Evolutionary conservation across 106 monocot genomes (phyloP).

Genomic region (Dendrobium huoshanense): DNA sequence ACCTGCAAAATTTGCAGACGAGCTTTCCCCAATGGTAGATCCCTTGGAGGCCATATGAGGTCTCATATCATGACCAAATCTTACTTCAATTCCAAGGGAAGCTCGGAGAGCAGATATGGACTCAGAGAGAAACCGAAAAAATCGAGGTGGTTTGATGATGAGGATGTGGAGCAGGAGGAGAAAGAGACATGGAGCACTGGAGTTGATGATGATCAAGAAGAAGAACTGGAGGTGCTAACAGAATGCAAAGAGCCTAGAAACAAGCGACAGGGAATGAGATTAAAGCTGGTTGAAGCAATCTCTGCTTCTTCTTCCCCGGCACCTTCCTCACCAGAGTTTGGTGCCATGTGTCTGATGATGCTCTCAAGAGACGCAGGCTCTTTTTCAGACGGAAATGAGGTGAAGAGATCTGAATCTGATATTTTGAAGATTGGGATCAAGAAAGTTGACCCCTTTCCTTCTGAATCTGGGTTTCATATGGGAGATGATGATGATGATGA

Average conservation of each 20-base stretch:
- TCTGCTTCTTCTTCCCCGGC: not conserved
- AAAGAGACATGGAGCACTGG: not conserved
- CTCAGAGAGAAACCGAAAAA: constrained; percentile 17
- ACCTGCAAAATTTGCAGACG: constrained; percentile 33
- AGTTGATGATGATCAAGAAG: constrained; percentile 6
- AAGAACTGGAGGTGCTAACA: not conserved
- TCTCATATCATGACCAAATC: constrained; percentile 18
- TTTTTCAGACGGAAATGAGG: not conserved
- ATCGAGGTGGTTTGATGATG: constrained; percentile 7
- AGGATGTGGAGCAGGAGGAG: no score
- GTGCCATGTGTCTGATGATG: constrained; percentile 12
- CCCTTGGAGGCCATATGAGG: constrained; percentile 59
- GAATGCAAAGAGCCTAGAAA: not conserved
- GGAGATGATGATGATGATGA: not conserved
- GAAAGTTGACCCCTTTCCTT: constrained; percentile 5
- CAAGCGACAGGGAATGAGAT: constrained; percentile 5
- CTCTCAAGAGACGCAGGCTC: constrained; percentile 8
- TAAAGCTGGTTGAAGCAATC: not conserved
- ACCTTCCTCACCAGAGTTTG: not conserved
- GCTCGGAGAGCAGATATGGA: not conserved
- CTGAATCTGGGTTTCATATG: not conserved
- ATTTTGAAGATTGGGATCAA: constrained; percentile 1
- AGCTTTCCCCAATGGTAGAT: constrained; percentile 29
- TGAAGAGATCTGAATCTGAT: constrained; percentile 8
- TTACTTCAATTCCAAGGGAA: not conserved